Base-by-base conservation (phyloP, 768 basidiomycete genomes). In the Phylloporus sp. region DNA sequence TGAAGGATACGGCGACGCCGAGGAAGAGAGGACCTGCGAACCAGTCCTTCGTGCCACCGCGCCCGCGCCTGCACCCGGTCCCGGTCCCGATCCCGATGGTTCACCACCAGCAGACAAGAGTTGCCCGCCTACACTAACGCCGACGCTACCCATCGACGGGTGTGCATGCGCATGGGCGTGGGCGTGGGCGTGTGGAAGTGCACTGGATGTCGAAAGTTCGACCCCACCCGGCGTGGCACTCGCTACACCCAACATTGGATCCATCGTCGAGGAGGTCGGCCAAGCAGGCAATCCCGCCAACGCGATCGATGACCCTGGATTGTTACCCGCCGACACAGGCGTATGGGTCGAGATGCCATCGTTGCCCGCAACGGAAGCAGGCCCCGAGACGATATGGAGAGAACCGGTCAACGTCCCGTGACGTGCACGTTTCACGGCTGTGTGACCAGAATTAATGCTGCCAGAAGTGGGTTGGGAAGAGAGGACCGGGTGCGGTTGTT, bases 181-280 rank as follows among this genome's bases (percentile, higher is more conserved):
- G 1, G 50, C 11, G 17, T 52, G 54, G 10, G 36, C 5, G 34
- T 57, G 53, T 6, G 57, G 31, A 38, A 46, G 57, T 4, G 42
- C 21, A 15, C 9, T 46, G 24, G 50, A 33, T 11, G 44, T 43
- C 3, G 64, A 51, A 27, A 66, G 64, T 26, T 67, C 64, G 15
- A 66, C 55, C n/a, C 64, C 64, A 10, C 64, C 64, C 0, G 63
- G 64, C 6, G 64, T 60, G 13, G 56, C 64, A 31, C 64, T 66
- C 9, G 66, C 66, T 10, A 63, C 56, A 15, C 52, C 62, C 37
- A 66, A 37, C 65, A 67, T 66, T 0, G 66, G 64, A 42, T 66
- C 59, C 22, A 64, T 28, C 0, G 59, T n/a, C 5, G 66, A 61
- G 15, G 63, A 15, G 4, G 62, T 60, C 11, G 64, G 64, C 64